Conservation (phyloP, 192 early-diverging fungal genomes). For the Lobosporangium transversale region DNA sequence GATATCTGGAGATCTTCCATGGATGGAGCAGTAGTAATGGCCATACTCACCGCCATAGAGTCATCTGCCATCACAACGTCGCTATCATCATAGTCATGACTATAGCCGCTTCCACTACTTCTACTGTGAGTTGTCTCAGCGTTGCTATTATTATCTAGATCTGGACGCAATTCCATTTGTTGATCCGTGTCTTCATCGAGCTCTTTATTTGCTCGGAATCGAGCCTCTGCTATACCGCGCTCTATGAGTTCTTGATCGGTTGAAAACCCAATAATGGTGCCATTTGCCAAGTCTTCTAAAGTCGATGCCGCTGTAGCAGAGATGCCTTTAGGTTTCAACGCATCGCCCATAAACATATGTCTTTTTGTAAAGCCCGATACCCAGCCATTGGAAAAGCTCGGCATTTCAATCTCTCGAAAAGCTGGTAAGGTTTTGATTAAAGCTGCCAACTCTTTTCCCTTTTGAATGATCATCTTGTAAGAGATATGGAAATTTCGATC, state of each 20-base stretch:
- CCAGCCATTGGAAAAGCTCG: slow-evolving; percentile 46
- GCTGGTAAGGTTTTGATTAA: slow-evolving; percentile 30
- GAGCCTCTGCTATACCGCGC: neutral
- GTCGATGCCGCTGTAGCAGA: neutral
- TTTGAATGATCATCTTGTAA: slow-evolving; percentile 48
- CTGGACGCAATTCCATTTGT: neutral
- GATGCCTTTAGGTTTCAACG: slow-evolving; percentile 25
- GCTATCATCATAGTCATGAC: neutral
- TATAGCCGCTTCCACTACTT: too few species aligned
- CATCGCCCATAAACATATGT: slow-evolving; percentile 13
- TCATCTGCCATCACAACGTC: neutral
- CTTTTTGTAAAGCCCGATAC: slow-evolving; percentile 51
- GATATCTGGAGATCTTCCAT: slow-evolving; percentile 23
- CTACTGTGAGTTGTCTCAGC: too few species aligned
- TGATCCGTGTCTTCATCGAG: neutral
- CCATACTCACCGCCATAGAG: neutral
- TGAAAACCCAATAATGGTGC: neutral
- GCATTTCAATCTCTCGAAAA: neutral
- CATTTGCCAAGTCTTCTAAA: neutral
- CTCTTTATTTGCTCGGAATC: neutral
- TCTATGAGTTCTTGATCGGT: slow-evolving; percentile 23
- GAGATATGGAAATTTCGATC: slow-evolving; percentile 25
- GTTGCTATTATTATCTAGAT: neutral
- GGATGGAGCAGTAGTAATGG: neutral
- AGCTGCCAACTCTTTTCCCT: slow-evolving; percentile 22